Conservation (phyloP, 2,329 filamentous ascomycete genomes). For the Aspergillus bombycis region DNA sequence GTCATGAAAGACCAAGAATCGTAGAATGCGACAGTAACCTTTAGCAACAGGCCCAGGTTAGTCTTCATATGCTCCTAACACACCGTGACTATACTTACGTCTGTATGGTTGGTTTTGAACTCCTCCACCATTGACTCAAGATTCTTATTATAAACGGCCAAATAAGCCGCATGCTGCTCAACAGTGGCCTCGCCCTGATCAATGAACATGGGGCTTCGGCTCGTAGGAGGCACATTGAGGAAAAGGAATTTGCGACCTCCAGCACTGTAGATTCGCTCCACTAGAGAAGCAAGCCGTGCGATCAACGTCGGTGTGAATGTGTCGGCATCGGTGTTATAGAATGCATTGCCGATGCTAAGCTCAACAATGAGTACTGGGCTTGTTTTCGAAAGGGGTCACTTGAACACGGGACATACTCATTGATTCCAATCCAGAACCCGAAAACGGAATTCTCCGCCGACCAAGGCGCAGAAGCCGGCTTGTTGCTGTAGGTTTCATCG, state of each 20-base stretch:
- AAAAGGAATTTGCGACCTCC: conserved; percentile 63
- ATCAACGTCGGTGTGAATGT: conserved; percentile 43
- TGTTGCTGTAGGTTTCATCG: conserved; percentile 44
- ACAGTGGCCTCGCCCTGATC: conserved; percentile 23
- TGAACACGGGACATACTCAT: conserved; percentile 28
- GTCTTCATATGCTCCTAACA: not conserved
- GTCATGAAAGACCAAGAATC: conserved; percentile 36
- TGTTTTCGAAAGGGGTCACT: too few species aligned
- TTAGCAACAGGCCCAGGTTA: not conserved
- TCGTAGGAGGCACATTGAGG: conserved; percentile 59
- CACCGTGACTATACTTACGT: conserved; percentile 23
- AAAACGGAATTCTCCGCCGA: conserved; percentile 30
- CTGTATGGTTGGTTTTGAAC: conserved; percentile 22
- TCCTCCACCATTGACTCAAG: conserved; percentile 25
- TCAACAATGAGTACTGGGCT: not conserved
- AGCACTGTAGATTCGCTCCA: conserved; percentile 53
- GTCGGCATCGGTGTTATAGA: conserved; percentile 33
- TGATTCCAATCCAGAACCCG: conserved; percentile 40
- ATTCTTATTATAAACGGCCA: conserved; percentile 29
- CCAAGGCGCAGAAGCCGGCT: conserved; percentile 31
- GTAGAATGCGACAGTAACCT: conserved; percentile 32
- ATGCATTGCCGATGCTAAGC: conserved; percentile 30
- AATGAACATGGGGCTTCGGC: conserved; percentile 29
- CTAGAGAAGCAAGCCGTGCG: conserved; percentile 47
- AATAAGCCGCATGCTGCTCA: conserved; percentile 24